Base-by-base conservation (phyloP, 257 asterid species). In the Paraleonurus japonicus region DNA sequence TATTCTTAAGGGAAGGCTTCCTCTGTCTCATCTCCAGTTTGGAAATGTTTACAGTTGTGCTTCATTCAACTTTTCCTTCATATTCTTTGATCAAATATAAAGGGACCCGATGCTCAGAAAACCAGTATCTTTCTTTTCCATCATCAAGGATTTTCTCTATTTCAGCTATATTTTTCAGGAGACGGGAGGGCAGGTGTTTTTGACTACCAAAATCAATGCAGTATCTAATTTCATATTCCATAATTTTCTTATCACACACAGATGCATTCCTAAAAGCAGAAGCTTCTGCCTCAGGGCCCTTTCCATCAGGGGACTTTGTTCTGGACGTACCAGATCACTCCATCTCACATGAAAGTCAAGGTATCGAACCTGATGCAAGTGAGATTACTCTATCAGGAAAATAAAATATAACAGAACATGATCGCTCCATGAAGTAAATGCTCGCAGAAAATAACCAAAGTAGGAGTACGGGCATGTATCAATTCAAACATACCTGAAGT, bases 151-250 rank as follows among this genome's bases (percentile, higher is more conserved):
- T 80, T 78, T 86, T 75, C 85, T 84, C 96, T 45, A 77, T 77
- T 79, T 92, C 96, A 43, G 79, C 26, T 28, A 85, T 57, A 76
- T 79, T 84, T 86, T 92, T 89, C 92, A 84, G 82, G 66, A 92
- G 84, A 41, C 95, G 95, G 7, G 98, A 88, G 32, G 98, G 88
- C 70, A 92, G 90, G 85, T 89, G 96, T 72, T 92, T 92, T 84
- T 92, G 98, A 76, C 81, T 86, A 67, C 92, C 86, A 73, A 92
- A 89, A 54, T 81, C 90, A 78, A 89, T 79, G 66, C 87, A 78
- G 75, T 92, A 92, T 79, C 92, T 83, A 22, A 72, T 75, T 77
- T 86, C 95, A 55, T 69, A 72, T 45, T 75, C 96, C 58, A 78
- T 37, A 43, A 73, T 71, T 83, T 84, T 87, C 79, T 85, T 86